Conservation (phyloP, 1,284 basidiomycete species). For the Moesziomyces parantarcticus region DNA sequence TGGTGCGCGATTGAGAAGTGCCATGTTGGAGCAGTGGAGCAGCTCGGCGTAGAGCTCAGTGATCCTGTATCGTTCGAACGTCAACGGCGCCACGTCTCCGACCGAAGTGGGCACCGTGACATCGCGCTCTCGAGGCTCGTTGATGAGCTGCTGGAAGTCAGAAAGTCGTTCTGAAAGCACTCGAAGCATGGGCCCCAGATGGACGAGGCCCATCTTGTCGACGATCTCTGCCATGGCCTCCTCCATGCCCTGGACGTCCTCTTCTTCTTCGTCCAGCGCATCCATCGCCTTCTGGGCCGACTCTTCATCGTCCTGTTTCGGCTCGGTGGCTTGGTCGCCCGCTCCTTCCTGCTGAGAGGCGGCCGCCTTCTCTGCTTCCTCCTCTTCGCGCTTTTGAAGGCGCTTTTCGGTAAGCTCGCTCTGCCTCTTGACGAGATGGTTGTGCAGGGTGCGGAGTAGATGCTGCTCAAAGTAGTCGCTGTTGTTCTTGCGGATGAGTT, state of each 20-base stretch:
- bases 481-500: conserved; percentile 98
- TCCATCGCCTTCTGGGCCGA: conserved; percentile 73
- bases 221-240: conserved; percentile 86
- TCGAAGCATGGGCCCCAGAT: conserved; percentile 85
- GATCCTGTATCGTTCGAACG: conserved; percentile 95
- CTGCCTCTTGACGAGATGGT: conserved; percentile 86
- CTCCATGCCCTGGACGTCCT: conserved; percentile 73
- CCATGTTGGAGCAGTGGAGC: conserved; percentile 98
- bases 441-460: conserved; percentile 92
- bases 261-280: conserved; percentile 56
- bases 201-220: conserved; percentile 90
- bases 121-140: conserved; percentile 80
- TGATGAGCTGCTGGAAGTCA: conserved; percentile 79
- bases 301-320: conserved; percentile 37
- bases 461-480: conserved; percentile 99
- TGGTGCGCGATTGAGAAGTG: conserved; percentile 81
- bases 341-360: conserved; percentile 9
- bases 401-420: conserved; percentile 72
- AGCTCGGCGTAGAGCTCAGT: conserved; percentile 97
- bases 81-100: conserved; percentile 77
- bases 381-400: conserved; percentile 62
- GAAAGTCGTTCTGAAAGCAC: conserved; percentile 79
- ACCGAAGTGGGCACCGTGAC: conserved; percentile 65
- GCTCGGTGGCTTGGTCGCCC: conserved; percentile 3
- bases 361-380: conserved; percentile 51